These are phyloP conservation scores for Endothia cerciana DNA, from an alignment of 2,329 filamentous ascomycete species.

Conservation along the genomic window DNA sequence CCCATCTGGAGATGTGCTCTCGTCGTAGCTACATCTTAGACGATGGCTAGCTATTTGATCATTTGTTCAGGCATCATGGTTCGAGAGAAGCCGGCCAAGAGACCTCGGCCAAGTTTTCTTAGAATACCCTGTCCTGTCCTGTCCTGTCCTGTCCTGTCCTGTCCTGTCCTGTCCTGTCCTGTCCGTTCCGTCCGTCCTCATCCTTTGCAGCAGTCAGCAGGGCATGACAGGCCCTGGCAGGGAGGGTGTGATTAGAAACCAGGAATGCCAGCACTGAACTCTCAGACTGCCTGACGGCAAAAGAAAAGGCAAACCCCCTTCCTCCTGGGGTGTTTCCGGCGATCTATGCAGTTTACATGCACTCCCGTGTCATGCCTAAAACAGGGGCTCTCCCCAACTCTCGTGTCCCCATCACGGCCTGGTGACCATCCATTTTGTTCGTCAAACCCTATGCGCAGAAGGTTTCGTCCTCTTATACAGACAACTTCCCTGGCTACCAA, in stretches of 20 bases:
- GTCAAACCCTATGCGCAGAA: not conserved
- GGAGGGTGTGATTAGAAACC: conserved; percentile 10
- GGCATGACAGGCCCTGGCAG: conserved; percentile 8
- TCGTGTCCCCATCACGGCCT: not conserved
- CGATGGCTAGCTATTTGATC: not conserved
- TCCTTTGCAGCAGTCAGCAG: conserved; percentile 9
- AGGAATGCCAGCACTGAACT: conserved; percentile 10
- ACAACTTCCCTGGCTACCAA: too few species aligned
- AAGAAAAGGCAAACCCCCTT: not conserved
- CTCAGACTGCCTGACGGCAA: conserved; percentile 1
- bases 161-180: not conserved
- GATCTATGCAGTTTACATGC: conserved; percentile 13
- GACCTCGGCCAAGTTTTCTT: not conserved
- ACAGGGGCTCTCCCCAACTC: conserved; percentile 11
- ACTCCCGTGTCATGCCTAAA: conserved; percentile 18
- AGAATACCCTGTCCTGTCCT: not conserved
- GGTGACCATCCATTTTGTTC: not conserved
- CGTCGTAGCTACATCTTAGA: not conserved
- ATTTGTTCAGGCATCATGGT: not conserved
- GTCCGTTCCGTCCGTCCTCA: not conserved
- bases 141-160: not conserved
- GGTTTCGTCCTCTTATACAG: not conserved
- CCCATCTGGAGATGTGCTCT: not conserved
- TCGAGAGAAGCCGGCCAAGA: not conserved
- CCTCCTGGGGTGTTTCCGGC: conserved; percentile 13